Percentiles rank a stretch among this genome's conserved stretches.
These are phyloP conservation scores for Phyllosticta capitalensis DNA, from an alignment of 2,329 filamentous ascomycete genomes.

Conservation along the genomic window DNA sequence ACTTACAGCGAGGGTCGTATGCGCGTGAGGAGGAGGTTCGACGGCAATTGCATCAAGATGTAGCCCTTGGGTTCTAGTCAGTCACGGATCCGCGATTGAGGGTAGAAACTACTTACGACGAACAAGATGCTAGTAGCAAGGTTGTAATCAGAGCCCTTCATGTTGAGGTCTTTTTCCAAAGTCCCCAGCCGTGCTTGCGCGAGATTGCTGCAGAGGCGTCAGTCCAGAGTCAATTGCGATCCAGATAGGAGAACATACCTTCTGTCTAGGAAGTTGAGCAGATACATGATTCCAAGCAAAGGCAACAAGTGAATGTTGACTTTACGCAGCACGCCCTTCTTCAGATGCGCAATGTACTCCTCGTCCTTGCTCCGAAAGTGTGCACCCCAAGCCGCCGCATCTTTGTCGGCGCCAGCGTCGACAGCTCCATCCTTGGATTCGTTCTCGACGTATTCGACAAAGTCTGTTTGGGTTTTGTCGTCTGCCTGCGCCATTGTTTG, in stretches of 20 bases:
- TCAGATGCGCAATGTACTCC: constrained; percentile 16
- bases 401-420: neutral
- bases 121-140: constrained; percentile 55
- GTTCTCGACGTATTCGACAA: constrained; percentile 4
- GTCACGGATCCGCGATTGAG: neutral
- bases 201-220: constrained; percentile 51
- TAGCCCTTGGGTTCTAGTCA: constrained; percentile 32
- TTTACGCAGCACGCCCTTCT: constrained; percentile 22
- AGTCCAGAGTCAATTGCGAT: neutral
- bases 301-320: constrained; percentile 23
- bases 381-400: constrained; percentile 1
- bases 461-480: neutral
- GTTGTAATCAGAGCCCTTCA: constrained; percentile 48
- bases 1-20: constrained; percentile 38
- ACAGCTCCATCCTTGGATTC: neutral
- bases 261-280: constrained; percentile 22
- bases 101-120: constrained; percentile 18
- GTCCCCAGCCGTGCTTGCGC: constrained; percentile 49
- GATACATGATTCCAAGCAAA: constrained; percentile 21
- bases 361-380: constrained; percentile 5
- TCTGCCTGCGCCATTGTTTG: neutral
- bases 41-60: constrained; percentile 52
- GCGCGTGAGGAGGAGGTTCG: constrained; percentile 48
- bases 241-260: neutral
- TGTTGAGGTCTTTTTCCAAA: constrained; percentile 11